Base-by-base conservation (phyloP, 495 filamentous ascomycete genomes). In the Hypoxylon rickii region DNA sequence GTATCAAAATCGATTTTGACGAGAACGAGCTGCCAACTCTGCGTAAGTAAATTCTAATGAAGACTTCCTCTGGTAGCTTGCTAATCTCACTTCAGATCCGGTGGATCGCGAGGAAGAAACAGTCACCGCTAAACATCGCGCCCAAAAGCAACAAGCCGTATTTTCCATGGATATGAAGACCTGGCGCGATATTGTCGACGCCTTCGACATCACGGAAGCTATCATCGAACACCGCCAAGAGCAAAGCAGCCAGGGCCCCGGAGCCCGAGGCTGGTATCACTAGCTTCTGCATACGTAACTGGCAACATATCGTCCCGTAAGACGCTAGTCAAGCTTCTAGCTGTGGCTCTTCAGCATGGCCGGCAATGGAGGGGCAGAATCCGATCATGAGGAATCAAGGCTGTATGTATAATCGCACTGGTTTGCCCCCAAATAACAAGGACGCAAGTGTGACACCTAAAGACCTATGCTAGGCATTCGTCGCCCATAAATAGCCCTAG, bases 181-280 rank as follows among this genome's bases (percentile, higher is more conserved):
- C 0, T 98, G 94, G 94, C 68, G 82, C 48, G 80, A 90, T 3
- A 71, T 95, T 21, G 85, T 93, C 26, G 71, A 87, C 2, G 78
- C 76, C 0, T 96, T 90, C 60, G 72, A 86, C 20, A 91, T 97
- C 61, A 79, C 78, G 7, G 75, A 91, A 44, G 78, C 85, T 10
- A 86, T 97, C 63, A 97, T 98, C 22, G 85, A 86, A n/a, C 86
- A 93, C 63, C 81, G 94, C n/a, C 69, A 82, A 45, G 81, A 87
- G 49, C 78, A 86, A 38, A 76, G 74, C 12, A 64, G 74, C 19
- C 69, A 75, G 42, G 72, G 79, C 5, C 77, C 87, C 4, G 81
- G 81, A 1, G 76, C 78, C 12, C 78, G 77, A 12, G 86, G 88
- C n/a, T 97, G 90, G 92, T 91, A 95, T 70, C 81, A 80, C 52